phyloP scores from a whole-genome alignment of 202 grass and related monocot species.

The Brachypodium distachyon region DNA sequence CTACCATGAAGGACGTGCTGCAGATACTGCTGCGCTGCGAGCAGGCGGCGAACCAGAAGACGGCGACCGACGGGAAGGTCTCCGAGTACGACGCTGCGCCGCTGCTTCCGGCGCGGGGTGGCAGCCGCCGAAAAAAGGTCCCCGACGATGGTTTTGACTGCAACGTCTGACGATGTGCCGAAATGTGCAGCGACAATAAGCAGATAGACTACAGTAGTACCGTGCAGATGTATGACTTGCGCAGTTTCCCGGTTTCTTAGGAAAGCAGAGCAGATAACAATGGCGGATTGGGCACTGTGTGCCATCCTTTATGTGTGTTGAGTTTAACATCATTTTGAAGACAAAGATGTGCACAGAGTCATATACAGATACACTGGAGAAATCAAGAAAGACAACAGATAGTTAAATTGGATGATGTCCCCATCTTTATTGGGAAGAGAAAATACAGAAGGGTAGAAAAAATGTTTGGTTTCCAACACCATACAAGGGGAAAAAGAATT shows the following conservation, averaged over 20 bases:
- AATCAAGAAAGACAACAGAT: neutral
- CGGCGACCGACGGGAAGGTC: neutral
- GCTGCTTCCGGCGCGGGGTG: conserved; percentile 17
- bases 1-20: conserved; percentile 75
- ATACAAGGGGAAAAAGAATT: conserved; percentile 28
- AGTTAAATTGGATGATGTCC: conserved; percentile 3
- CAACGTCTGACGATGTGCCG: conserved; percentile 18
- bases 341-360: neutral
- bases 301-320: neutral
- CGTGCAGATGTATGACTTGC: neutral
- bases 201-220: neutral
- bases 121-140: conserved; percentile 26
- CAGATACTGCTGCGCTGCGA: conserved; percentile 56
- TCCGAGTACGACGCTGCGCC: conserved; percentile 32
- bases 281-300: neutral
- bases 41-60: conserved; percentile 5
- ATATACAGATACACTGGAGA: neutral
- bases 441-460: conserved; percentile 3
- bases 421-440: conserved; percentile 41
- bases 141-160: conserved; percentile 3
- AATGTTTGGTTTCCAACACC: conserved; percentile 29
- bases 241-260: neutral
- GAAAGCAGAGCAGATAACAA: neutral
- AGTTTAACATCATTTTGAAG: neutral
- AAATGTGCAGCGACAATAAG: neutral